These are phyloP conservation scores for Citrus glauca DNA, from an alignment of 345 rosid species.

Conservation along the genomic window DNA sequence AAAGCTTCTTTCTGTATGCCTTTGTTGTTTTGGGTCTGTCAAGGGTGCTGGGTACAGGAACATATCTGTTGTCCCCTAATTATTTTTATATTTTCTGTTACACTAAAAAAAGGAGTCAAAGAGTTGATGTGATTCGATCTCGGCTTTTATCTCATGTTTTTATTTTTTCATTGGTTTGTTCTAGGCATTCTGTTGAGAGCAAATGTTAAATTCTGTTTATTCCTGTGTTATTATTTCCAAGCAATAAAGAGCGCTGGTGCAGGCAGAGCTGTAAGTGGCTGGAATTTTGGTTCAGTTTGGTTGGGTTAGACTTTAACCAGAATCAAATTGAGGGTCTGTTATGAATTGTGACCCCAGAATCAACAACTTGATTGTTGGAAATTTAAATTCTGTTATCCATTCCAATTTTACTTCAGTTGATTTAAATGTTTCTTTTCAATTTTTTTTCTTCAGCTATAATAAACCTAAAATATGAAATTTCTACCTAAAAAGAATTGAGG, in stretches of 20 bases:
- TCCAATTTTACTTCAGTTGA: background rate
- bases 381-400: background rate
- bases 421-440: background rate
- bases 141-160: no score
- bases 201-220: no score
- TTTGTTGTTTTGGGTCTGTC: background rate
- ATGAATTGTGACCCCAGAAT: background rate
- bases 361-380: background rate
- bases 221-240: no score
- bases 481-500: background rate
- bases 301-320: background rate
- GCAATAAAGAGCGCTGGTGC: background rate
- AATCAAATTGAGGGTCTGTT: background rate
- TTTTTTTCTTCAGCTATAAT: background rate
- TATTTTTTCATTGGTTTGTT: no score
- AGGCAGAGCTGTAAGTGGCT: background rate
- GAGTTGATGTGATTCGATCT: no score
- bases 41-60: background rate
- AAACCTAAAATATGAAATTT: no score
- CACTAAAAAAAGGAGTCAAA: no score
- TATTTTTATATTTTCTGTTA: no score
- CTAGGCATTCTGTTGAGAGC: no score
- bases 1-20: constrained; percentile 2
- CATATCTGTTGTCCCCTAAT: background rate
- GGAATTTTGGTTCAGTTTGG: background rate